Percentiles rank a stretch among this genome's conserved stretches.
Conservation (phyloP, 2,329 filamentous ascomycete species). For the Pseudogymnoascus sp. region DNA sequence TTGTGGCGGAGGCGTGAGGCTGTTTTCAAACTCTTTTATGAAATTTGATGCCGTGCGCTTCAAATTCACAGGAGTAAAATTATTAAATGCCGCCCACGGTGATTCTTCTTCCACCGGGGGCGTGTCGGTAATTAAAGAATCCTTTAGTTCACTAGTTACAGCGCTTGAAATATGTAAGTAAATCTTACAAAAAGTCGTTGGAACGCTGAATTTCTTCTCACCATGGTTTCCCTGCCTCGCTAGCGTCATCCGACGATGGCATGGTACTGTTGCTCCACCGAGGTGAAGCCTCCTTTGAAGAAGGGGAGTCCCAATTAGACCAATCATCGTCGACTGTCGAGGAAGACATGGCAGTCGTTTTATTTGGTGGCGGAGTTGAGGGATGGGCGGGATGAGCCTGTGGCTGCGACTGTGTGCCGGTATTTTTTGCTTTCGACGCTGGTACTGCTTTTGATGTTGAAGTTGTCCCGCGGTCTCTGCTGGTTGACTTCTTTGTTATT, state of each 20-base stretch:
- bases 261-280: conserved; percentile 53
- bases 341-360: conserved; percentile 14
- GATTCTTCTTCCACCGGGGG: conserved; percentile 29
- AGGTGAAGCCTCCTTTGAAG: conserved; percentile 45
- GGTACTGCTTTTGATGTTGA: neutral
- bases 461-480: neutral
- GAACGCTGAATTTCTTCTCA: neutral
- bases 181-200: neutral
- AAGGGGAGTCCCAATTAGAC: conserved; percentile 56
- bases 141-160: conserved; percentile 18
- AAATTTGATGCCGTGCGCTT: conserved; percentile 76
- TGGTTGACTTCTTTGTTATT: neutral
- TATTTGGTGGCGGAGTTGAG: neutral
- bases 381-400: neutral
- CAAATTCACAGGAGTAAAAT: conserved; percentile 60
- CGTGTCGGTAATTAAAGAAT: conserved; percentile 19
- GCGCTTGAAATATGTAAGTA: conserved; percentile 2
- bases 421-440: neutral
- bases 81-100: conserved; percentile 38
- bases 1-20: conserved; percentile 47
- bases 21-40: conserved; percentile 88
- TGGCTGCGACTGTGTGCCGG: neutral
- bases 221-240: conserved; percentile 5
- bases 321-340: conserved; percentile 53
- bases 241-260: conserved; percentile 9